A percentile compares a stretch with the other conserved stretches of the same genome.
These are phyloP conservation scores for Colletotrichum echinochloae DNA, from an alignment of 2,329 filamentous ascomycete species.

Conservation along the genomic window DNA sequence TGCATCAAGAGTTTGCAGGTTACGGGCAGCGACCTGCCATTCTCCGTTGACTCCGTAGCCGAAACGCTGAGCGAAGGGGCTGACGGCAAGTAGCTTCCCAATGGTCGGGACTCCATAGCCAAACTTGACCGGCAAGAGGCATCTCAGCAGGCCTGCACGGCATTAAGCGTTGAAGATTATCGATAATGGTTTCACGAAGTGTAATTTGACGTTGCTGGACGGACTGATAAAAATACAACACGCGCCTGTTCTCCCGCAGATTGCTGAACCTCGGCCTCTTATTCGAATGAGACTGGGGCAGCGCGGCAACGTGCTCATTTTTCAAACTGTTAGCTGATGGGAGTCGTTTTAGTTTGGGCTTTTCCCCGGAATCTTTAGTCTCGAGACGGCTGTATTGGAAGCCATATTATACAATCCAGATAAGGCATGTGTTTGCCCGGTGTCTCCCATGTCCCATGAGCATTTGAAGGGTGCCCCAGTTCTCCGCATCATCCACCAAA, in stretches of 20 bases:
- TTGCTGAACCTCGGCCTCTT: constrained; percentile 27
- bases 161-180: neutral
- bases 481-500: constrained; percentile 33
- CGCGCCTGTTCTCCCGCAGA: constrained; percentile 30
- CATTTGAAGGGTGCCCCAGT: constrained; percentile 6
- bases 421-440: neutral
- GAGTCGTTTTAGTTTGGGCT: neutral
- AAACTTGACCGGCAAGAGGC: constrained; percentile 37
- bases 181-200: neutral
- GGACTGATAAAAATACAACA: constrained; percentile 35
- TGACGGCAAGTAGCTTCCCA: constrained; percentile 48
- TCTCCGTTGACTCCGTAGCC: constrained; percentile 41
- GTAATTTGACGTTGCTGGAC: neutral
- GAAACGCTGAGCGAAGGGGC: constrained; percentile 45
- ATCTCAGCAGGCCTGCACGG: constrained; percentile 28
- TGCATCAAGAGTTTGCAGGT: constrained; percentile 49
- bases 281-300: constrained; percentile 17
- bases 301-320: constrained; percentile 12
- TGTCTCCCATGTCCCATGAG: constrained; percentile 22
- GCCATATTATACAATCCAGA: constrained; percentile 26
- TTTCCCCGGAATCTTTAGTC: neutral
- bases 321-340: neutral
- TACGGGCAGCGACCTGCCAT: constrained; percentile 44
- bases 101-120: constrained; percentile 48
- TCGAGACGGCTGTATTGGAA: neutral